phyloP scores from a whole-genome alignment of 2,329 filamentous ascomycete genomes.

The Pseudopyrenochaeta lycopersici region DNA sequence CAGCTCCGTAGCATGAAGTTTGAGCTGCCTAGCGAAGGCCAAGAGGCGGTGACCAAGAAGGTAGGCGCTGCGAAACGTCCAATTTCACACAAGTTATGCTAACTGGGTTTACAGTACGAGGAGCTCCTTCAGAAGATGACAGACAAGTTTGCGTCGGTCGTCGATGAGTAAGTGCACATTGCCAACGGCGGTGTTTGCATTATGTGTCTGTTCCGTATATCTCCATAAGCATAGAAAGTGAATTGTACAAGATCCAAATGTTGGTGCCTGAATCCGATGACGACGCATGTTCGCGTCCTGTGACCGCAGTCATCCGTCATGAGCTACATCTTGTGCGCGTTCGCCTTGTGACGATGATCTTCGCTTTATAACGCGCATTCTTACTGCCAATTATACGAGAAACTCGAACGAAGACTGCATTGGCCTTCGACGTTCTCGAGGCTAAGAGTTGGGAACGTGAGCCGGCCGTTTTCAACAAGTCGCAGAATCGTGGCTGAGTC shows the following conservation, averaged over 20 bases:
- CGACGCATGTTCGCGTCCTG: constrained; percentile 42
- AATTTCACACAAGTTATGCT: constrained; percentile 36
- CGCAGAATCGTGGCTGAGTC: not conserved
- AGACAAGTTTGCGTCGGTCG: constrained; percentile 95
- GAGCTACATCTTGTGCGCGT: constrained; percentile 1
- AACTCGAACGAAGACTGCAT: too few species aligned
- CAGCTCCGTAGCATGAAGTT: constrained; percentile 95
- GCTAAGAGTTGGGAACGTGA: constrained; percentile 1
- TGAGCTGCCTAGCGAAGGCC: constrained; percentile 85
- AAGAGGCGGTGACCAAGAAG: constrained; percentile 85
- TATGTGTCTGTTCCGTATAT: constrained; percentile 37
- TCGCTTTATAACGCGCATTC: not conserved
- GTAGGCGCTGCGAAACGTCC: constrained; percentile 56
- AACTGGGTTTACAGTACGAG: constrained; percentile 75
- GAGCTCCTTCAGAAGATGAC: constrained; percentile 88
- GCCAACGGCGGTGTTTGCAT: constrained; percentile 54
- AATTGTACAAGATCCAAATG: constrained; percentile 36
- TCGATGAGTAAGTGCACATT: constrained; percentile 77
- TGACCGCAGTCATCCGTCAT: constrained; percentile 34
- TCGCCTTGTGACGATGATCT: not conserved
- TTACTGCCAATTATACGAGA: too few species aligned
- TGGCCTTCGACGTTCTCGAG: not conserved
- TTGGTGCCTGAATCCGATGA: constrained; percentile 46
- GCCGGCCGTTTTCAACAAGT: not conserved
- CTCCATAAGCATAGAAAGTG: constrained; percentile 35